Evolutionary conservation across 106 monocot genomes (phyloP).

Genomic region (Cymbidium sinense): DNA sequence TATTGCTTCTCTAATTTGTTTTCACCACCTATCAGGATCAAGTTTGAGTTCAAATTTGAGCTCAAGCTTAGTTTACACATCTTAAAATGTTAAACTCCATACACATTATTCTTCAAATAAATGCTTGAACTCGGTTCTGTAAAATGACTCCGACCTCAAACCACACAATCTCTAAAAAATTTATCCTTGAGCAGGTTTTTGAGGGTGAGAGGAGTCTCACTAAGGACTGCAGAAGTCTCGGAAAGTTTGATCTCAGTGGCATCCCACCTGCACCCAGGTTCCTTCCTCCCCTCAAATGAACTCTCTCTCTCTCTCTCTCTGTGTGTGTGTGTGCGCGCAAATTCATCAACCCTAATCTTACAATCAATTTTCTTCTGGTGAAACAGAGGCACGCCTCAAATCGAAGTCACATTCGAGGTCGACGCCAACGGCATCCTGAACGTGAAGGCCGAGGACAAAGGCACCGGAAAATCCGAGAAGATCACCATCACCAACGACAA

Average conservation of each 20-base stretch:
- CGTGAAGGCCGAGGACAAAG: conserved; percentile 61
- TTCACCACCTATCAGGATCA: too few species aligned
- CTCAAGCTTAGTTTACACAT: too few species aligned
- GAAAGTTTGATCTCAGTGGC: conserved; percentile 48
- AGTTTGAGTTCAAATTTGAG: too few species aligned
- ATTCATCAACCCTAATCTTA: too few species aligned
- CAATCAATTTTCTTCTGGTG: background rate
- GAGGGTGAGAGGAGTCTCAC: conserved; percentile 56
- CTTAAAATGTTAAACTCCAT: too few species aligned
- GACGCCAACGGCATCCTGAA: conserved; percentile 68
- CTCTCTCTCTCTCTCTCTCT: background rate
- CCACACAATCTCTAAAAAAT: background rate
- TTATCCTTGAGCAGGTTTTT: conserved; percentile 31
- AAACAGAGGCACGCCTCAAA: conserved; percentile 58
- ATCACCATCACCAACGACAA: conserved; percentile 69
- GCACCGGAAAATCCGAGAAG: conserved; percentile 38
- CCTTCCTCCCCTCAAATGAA: background rate
- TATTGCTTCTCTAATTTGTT: background rate
- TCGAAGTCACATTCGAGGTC: conserved; percentile 59
- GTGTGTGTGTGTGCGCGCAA: too few species aligned
- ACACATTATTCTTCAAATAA: too few species aligned
- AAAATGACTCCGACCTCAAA: too few species aligned
- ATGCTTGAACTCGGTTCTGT: too few species aligned
- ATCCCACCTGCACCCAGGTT: conserved; percentile 57
- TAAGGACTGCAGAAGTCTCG: conserved; percentile 43